Percentiles rank a stretch among this genome's conserved stretches.
Evolutionary conservation across 2,329 filamentous ascomycete species (phyloP).

Genomic region (Huntiella decipiens): DNA sequence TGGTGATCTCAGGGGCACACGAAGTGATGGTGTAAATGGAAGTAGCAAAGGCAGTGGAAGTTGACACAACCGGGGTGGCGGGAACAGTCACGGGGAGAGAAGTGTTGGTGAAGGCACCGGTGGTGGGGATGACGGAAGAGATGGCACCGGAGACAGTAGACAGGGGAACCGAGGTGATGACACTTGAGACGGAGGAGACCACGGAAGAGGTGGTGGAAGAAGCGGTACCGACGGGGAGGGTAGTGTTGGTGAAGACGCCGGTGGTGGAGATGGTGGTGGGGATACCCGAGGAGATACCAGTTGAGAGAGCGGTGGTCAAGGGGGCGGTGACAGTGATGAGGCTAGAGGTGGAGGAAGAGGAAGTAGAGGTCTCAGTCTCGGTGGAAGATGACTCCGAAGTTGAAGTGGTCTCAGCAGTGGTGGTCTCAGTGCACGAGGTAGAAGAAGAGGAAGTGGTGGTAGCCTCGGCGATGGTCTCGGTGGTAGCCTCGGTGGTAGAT

Average conservation of each 20-base stretch:
- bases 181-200: neutral
- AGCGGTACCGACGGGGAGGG: neutral
- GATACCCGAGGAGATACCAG: neutral
- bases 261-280: neutral
- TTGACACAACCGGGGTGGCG: neutral
- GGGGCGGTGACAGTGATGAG: neutral
- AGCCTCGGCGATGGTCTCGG: slow-evolving; percentile 6
- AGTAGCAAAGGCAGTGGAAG: neutral
- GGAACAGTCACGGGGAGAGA: neutral
- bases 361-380: slow-evolving; percentile 5
- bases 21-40: slow-evolving; percentile 16
- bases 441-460: slow-evolving; percentile 7
- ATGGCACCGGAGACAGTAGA: neutral
- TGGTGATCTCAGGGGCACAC: slow-evolving; percentile 16
- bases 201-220: neutral
- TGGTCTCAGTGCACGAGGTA: too few relatives aligned
- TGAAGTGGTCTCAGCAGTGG: slow-evolving; percentile 6
- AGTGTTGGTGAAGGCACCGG: neutral
- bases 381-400: neutral
- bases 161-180: neutral
- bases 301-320: neutral
- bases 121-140: neutral
- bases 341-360: neutral
- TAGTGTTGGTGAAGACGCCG: neutral
- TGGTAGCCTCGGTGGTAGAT: neutral